Evolutionary conservation across 768 basidiomycete genomes (phyloP).

Genomic region (Rhizopogon vulgaris): DNA sequence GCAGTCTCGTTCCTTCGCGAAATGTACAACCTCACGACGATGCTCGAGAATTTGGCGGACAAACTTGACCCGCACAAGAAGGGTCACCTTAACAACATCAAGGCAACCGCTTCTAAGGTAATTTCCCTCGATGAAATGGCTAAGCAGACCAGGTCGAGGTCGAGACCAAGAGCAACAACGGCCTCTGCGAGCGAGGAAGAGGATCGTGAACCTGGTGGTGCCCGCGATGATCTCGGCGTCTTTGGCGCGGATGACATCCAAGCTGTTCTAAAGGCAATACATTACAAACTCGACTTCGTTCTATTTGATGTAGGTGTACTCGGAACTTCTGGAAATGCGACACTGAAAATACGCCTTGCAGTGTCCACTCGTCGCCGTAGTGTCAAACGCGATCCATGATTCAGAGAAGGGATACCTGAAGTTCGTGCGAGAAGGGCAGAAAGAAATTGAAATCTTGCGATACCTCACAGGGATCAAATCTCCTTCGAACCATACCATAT

Average conservation of each 20-base stretch:
- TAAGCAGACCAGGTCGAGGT: too few relatives aligned
- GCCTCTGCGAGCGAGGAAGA: too few relatives aligned
- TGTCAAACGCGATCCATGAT: not conserved
- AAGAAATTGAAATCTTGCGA: constrained; percentile 6
- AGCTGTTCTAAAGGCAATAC: not conserved
- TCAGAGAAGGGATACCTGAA: constrained; percentile 7
- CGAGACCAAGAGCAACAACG: too few relatives aligned
- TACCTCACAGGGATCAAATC: constrained; percentile 3
- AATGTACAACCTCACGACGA: too few relatives aligned
- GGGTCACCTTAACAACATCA: too few relatives aligned
- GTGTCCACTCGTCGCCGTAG: constrained; percentile 9
- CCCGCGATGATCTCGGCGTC: not conserved
- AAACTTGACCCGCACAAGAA: too few relatives aligned
- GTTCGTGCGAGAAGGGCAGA: not conserved
- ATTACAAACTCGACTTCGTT: not conserved
- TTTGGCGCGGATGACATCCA: constrained; percentile 1
- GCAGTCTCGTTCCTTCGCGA: constrained; percentile 1
- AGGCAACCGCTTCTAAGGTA: too few relatives aligned
- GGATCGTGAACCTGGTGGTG: too few relatives aligned
- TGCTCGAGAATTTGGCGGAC: not conserved
- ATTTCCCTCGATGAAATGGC: too few relatives aligned
- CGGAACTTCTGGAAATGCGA: not conserved
- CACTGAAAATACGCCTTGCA: not conserved
- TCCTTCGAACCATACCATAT: constrained; percentile 9
- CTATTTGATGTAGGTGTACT: not conserved